Evolutionary conservation across 2,329 filamentous ascomycete genomes (phyloP).

Genomic region (Xylaria polymorpha): DNA sequence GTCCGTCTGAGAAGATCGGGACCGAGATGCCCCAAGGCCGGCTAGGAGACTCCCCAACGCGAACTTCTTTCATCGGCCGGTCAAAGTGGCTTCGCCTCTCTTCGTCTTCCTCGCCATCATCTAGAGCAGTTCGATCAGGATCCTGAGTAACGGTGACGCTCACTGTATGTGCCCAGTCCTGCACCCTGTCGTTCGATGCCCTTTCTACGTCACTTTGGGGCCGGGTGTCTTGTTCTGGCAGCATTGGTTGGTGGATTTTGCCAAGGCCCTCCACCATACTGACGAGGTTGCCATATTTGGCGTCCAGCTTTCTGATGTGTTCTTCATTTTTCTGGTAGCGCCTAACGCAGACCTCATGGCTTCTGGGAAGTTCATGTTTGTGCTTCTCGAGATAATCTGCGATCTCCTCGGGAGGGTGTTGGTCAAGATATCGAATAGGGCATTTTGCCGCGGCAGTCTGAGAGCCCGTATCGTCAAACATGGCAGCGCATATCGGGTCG

Average conservation of each 20-base stretch:
- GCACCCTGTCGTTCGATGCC: conserved; percentile 76
- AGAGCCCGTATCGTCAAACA: conserved; percentile 69
- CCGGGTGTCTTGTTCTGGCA: conserved; percentile 69
- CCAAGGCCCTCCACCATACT: conserved; percentile 95
- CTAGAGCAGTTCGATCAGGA: conserved; percentile 55
- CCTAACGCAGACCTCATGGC: conserved; percentile 91
- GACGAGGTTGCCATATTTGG: conserved; percentile 91
- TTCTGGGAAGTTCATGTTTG: conserved; percentile 93
- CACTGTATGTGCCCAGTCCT: conserved; percentile 86
- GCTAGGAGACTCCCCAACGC: conserved; percentile 93
- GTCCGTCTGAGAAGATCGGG: conserved; percentile 56
- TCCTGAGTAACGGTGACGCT: conserved; percentile 59
- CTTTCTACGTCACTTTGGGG: conserved; percentile 60
- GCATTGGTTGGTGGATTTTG: conserved; percentile 86
- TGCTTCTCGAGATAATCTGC: conserved; percentile 94
- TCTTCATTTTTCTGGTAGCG: conserved; percentile 89
- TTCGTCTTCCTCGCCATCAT: conserved; percentile 60
- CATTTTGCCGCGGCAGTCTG: conserved; percentile 73
- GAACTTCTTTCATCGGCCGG: conserved; percentile 84
- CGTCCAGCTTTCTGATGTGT: conserved; percentile 87
- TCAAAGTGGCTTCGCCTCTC: conserved; percentile 82
- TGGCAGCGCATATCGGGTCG: conserved; percentile 73
- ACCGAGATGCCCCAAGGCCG: conserved; percentile 64
- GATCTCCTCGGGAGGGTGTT: conserved; percentile 92
- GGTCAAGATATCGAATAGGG: conserved; percentile 91